phyloP scores from a whole-genome alignment of 306 rosid genomes.

The Dryas alaskensis region DNA sequence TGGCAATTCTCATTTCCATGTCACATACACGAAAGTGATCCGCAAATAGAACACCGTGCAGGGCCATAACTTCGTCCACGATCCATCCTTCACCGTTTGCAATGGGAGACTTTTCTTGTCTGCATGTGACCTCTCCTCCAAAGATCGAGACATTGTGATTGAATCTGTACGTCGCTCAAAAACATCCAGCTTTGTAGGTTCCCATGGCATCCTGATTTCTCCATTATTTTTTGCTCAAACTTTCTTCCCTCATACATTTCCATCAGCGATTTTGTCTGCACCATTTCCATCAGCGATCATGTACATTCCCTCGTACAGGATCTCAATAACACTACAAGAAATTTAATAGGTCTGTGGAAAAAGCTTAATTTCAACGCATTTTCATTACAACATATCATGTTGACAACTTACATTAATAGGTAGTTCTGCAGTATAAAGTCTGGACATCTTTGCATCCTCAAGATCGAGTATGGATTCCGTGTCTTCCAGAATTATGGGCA shows the following conservation, averaged over 20 bases:
- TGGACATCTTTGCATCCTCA: constrained; percentile 54
- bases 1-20: not conserved
- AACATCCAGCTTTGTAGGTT: constrained; percentile 39
- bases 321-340: not conserved
- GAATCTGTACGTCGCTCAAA: constrained; percentile 56
- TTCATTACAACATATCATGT: too few relatives aligned
- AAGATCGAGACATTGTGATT: constrained; percentile 47
- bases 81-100: constrained; percentile 54
- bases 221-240: constrained; percentile 67
- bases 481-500: constrained; percentile 43
- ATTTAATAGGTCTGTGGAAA: not conserved
- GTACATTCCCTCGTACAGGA: not conserved
- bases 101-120: constrained; percentile 50
- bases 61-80: constrained; percentile 63
- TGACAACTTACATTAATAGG: constrained; percentile 47
- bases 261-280: constrained; percentile 58
- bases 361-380: too few relatives aligned
- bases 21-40: constrained; percentile 58
- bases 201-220: constrained; percentile 69
- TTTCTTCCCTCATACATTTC: constrained; percentile 64
- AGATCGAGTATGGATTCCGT: constrained; percentile 39
- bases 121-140: constrained; percentile 65
- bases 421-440: constrained; percentile 57
- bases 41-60: constrained; percentile 61
- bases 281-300: not conserved